Evolutionary conservation across 495 filamentous ascomycete species (phyloP), one percentile per base, ranked within the genome.

Genomic region (Penicillium ochrochloron): DNA sequence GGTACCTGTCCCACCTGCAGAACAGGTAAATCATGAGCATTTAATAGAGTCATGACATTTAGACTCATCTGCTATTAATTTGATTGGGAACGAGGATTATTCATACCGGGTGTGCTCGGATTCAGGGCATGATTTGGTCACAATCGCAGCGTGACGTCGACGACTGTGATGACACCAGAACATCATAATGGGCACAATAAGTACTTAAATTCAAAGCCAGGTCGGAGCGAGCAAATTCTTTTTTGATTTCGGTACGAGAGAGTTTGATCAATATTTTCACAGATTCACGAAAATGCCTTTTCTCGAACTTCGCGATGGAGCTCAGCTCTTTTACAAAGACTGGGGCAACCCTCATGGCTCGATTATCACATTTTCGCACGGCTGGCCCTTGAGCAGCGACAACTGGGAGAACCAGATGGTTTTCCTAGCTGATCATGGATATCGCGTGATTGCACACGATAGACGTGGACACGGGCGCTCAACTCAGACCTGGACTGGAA

Each of bases 391-490:
- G 29, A 77, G 67, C 63, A 73, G 73, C 56, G 78, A 81, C 68
- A 78, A 75, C 60, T 80, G 67, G 66, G 77, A 81, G 57, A 76
- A 69, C 46, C 77, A 81, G 60, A 78, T 79, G 73, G 57, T 78
- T n/a, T 77, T 73, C 58, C 63, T 81, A 1, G 77, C 70, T 31
- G 63, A 67, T 29, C 66, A 73, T 1, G 77, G 78, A 21, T 80
- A 75, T 60, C 78, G 76, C 44, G 73, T 75, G 35, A 75, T 80
- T 39, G 77, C 78, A 6, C 78, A 80, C 63, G 77, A 81, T 55
- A 73, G 75, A 33, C 77, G 77, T n/a, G 77, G 77, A 34, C 78
- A 81, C 53, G 77, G 78, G 4, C 76, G 76, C 25, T 78, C 76
- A 6, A 65, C 63, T 10, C 77, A 81, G 59, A 75, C 75, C n/a